Evolutionary conservation across 148 eudicot species (phyloP).

Genomic region (Silene latifolia): DNA sequence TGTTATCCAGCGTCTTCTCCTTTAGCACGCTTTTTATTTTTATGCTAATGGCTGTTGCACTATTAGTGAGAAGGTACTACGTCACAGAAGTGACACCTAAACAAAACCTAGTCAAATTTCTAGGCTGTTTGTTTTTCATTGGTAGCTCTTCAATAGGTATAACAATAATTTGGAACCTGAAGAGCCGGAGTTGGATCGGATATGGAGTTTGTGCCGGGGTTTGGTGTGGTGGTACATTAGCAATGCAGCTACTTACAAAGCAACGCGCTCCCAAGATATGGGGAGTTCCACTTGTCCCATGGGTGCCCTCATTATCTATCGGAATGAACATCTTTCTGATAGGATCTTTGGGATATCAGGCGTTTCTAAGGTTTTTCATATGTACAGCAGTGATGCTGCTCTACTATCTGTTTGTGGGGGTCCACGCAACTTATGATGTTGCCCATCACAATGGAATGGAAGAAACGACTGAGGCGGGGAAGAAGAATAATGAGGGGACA

Average conservation of each 20-base stretch:
- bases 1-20: constrained; percentile 75
- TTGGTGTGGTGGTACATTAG: constrained; percentile 62
- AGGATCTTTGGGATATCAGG: constrained; percentile 73
- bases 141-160: constrained; percentile 50
- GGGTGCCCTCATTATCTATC: constrained; percentile 79
- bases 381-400: constrained; percentile 81
- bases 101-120: constrained; percentile 38
- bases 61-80: constrained; percentile 81
- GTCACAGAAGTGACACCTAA: constrained; percentile 56
- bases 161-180: constrained; percentile 52
- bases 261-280: constrained; percentile 64
- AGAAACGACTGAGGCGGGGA: constrained; percentile 34
- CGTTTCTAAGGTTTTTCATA: constrained; percentile 67
- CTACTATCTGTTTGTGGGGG: constrained; percentile 81
- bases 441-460: constrained; percentile 44
- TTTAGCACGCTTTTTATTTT: constrained; percentile 82
- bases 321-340: constrained; percentile 68
- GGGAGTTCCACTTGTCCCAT: constrained; percentile 96
- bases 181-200: constrained; percentile 47
- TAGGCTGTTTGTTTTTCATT: constrained; percentile 43
- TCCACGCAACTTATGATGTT: constrained; percentile 89
- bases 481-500: constrained; percentile 18
- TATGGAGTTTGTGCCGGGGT: constrained; percentile 39
- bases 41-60: constrained; percentile 90
- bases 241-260: constrained; percentile 57